phyloP scores from a whole-genome alignment of 2,329 filamentous ascomycete species.

The Arthrobotrys musiformis region DNA sequence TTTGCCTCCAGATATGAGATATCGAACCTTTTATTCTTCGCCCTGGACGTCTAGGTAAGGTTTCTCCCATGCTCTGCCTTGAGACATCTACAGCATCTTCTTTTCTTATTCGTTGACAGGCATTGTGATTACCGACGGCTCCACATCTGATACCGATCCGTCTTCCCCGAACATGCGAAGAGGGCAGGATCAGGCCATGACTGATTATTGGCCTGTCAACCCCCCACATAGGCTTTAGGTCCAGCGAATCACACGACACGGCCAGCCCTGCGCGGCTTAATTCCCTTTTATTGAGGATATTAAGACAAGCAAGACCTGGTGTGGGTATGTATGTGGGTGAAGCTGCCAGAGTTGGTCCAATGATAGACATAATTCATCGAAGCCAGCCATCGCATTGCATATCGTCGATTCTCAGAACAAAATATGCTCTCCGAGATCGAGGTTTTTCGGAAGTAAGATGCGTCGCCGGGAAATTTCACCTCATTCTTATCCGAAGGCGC shows the following conservation, averaged over 20 bases:
- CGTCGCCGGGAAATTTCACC: slow-evolving; percentile 15
- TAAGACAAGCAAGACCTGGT: background rate
- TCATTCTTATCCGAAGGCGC: background rate
- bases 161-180: slow-evolving; percentile 51
- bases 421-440: slow-evolving; percentile 3
- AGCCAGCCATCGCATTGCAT: slow-evolving; percentile 14
- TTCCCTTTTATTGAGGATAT: slow-evolving; percentile 3
- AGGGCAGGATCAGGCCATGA: slow-evolving; percentile 32
- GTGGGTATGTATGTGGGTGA: slow-evolving; percentile 6
- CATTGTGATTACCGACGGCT: slow-evolving; percentile 49
- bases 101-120: slow-evolving; percentile 53
- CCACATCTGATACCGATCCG: slow-evolving; percentile 55
- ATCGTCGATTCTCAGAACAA: background rate
- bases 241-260: slow-evolving; percentile 53
- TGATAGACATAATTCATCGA: background rate
- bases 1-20: slow-evolving; percentile 14
- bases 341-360: background rate
- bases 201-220: slow-evolving; percentile 51
- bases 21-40: slow-evolving; percentile 4
- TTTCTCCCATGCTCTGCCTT: slow-evolving; percentile 42
- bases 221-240: slow-evolving; percentile 36
- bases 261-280: slow-evolving; percentile 41
- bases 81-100: slow-evolving; percentile 42
- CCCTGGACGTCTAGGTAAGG: slow-evolving; percentile 55
- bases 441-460: slow-evolving; percentile 15